Base-by-base conservation (phyloP, 2,329 filamentous ascomycete genomes). In the Aaosphaeria arxii region DNA sequence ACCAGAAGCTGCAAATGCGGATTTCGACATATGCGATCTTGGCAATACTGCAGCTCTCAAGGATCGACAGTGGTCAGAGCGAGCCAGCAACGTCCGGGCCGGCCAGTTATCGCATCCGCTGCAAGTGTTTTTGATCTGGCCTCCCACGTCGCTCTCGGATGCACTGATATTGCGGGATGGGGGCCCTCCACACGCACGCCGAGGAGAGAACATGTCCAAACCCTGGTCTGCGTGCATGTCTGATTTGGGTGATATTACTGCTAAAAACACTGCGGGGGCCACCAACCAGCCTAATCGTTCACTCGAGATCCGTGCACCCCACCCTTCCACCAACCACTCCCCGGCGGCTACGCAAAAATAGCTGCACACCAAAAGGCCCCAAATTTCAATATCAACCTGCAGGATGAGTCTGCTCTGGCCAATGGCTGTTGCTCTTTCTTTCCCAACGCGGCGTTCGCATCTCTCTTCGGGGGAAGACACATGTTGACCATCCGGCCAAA, bases 331-430 rank as follows among this genome's bases (percentile, higher is more conserved):
- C 35, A 50, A 44, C 51, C 53, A 33, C n/a, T 36, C 33, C 11
- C 49, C 43, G 64, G 67, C 67, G 66, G 67, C 59, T 70, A 70
- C 61, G 61, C 67, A 69, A 70, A 70, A 70, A 71, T 71, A 71
- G 67, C 58, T 58, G 53, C 52, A 52, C 49, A 51, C 59, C 50
- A 53, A 67, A 68, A 64, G 58, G 55, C 62, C 66, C 64, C 60
- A 64, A 68, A 69, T 64, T 56, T 60, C 56, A 51, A 56, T 52
- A 54, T 59, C 54, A 48, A 50, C 50, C 53, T 62, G 61, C 62
- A 67, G 53, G 46, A 47, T 54, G 50, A 36, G 7, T 44, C 40
- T n/a, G n/a, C 33, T 36, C 33, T 36, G 33, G 9, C 33, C 33
- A 36, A 36, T 46, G 46, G 40, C 46, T 40, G n/a, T n/a, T n/a